Evolutionary conservation across 768 basidiomycete species (phyloP), one percentile per base, ranked within the genome.

Genomic region (Lentinus brumalis): DNA sequence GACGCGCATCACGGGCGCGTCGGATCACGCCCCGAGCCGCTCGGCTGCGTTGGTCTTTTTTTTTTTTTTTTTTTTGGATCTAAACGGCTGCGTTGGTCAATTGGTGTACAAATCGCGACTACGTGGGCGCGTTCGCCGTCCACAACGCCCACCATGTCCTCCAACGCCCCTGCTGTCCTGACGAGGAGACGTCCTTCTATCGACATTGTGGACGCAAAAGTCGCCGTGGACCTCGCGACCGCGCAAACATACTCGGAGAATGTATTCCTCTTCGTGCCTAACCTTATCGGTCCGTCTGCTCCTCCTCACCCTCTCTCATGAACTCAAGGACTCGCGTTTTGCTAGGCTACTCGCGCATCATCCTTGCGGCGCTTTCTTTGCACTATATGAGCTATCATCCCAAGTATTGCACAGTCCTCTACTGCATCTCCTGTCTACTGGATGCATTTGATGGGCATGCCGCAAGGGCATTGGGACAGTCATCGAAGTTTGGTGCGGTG

Each of bases 301-400:
- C 58, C 35, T 26, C 52, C 10, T 56, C 53, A 16, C 2, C 21
- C 60, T 16, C 44, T 29, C 39, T 39, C 50, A 35, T 64, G 38
- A 60, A 32, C 47, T 56, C 26, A 56, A 46, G 45, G 7, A 35
- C 26, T 57, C 49, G 49, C 41, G 42, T 52, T 32, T 42, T 38
- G 18, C 54, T 72, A 96, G 95, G 95, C 35, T 99, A 99, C 73
- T 81, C 87, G 30, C 90, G 97, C 45, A 83, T 99, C 69, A 82
- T 99, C 66, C 82, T 97, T 54, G 97, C 96, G 12, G 96, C 87
- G 0, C 75, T 95, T 21, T 88, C 95, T 3, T 80, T 99, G 9
- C 87, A 90, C 71, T 96, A 84, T 73, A 99, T 99, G 96, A 92
- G 88, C 71, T 91, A 91, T 62, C 94, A 97, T 71, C 97, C 96